Conservation (phyloP, 805 yeast genomes). For the Nakazawaea populi region DNA sequence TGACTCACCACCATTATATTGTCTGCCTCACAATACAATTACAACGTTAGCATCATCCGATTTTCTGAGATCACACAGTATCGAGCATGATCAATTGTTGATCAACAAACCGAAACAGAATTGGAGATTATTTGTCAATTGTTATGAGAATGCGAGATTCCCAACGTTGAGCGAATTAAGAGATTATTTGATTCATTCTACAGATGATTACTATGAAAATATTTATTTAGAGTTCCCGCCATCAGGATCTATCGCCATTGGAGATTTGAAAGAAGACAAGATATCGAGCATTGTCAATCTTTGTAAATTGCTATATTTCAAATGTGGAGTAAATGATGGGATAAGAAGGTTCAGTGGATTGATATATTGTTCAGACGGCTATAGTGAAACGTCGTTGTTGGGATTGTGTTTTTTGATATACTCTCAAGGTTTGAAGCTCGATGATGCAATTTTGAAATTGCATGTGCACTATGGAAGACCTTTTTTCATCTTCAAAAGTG, state of each 20-base stretch:
- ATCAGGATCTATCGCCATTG: slow-evolving; percentile 76
- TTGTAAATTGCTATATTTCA: slow-evolving; percentile 58
- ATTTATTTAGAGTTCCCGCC: slow-evolving; percentile 65
- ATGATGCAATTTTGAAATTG: slow-evolving; percentile 59
- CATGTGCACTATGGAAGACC: slow-evolving; percentile 69
- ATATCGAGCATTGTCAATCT: slow-evolving; percentile 59
- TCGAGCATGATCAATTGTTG: slow-evolving; percentile 23
- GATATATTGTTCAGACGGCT: slow-evolving; percentile 83
- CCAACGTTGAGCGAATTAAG: slow-evolving; percentile 38
- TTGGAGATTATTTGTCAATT: slow-evolving; percentile 52
- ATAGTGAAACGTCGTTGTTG: slow-evolving; percentile 82
- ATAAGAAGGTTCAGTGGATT: slow-evolving; percentile 36
- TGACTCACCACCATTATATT: slow-evolving; percentile 32
- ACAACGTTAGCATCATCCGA: slow-evolving; percentile 31
- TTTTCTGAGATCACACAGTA: slow-evolving; percentile 12
- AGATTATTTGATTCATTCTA: slow-evolving; percentile 15
- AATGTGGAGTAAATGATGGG: slow-evolving; percentile 19
- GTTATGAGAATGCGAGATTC: slow-evolving; percentile 53
- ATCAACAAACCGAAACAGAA: slow-evolving; percentile 46
- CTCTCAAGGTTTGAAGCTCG: slow-evolving; percentile 50
- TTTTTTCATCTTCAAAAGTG: slow-evolving; percentile 76
- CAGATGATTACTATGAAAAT: slow-evolving; percentile 13
- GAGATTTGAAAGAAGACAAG: slow-evolving; percentile 59
- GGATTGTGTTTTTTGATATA: slow-evolving; percentile 68
- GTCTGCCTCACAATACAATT: slow-evolving; percentile 46